A percentile compares a stretch with the other conserved stretches of the same genome.
Conservation (phyloP, 441 rosid species). For the Pelargonium fulgidum region DNA sequence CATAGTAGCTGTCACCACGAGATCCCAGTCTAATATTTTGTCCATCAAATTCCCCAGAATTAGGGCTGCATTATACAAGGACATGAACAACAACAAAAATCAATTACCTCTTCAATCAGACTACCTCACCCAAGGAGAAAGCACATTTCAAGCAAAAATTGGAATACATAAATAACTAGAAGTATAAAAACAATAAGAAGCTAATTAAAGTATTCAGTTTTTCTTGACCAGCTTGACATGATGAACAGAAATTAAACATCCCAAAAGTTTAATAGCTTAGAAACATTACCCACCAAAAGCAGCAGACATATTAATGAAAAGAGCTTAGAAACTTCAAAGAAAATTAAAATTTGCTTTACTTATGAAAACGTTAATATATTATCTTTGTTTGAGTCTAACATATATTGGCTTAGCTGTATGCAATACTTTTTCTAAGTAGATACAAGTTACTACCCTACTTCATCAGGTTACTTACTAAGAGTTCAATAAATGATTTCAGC, state of each 20-base stretch:
- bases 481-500: slow-evolving; percentile 3
- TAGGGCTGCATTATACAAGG: slow-evolving; percentile 53
- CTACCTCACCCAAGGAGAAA: background rate
- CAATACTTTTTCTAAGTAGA: background rate
- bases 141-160: background rate
- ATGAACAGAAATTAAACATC: background rate
- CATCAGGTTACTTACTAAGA: background rate
- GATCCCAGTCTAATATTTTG: slow-evolving; percentile 94
- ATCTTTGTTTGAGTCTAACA: background rate
- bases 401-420: background rate
- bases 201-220: background rate
- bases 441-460: background rate
- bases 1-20: slow-evolving; percentile 98
- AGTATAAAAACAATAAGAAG: background rate
- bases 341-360: background rate
- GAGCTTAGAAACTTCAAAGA: background rate
- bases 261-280: background rate
- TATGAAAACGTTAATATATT: background rate
- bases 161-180: background rate
- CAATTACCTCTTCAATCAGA: background rate
- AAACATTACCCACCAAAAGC: background rate
- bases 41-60: slow-evolving; percentile 76
- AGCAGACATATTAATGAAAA: background rate
- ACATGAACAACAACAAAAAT: slow-evolving; percentile 19
- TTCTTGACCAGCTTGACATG: background rate